phyloP scores from a whole-genome alignment of 23 red algal species.

The Agarophyton chilense region DNA sequence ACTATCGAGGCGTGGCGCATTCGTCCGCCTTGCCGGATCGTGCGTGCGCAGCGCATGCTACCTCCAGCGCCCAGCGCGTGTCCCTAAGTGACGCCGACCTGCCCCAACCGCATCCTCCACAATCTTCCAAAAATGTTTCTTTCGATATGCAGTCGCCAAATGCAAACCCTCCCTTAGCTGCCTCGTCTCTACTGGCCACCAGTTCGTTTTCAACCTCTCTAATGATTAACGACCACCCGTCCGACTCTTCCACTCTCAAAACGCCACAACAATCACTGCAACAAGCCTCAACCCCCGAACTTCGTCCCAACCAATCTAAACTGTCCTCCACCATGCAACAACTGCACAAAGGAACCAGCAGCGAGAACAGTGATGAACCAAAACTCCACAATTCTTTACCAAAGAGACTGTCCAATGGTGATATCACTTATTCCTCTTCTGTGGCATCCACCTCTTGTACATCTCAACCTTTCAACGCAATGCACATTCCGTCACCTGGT shows the following conservation, averaged over 20 bases:
- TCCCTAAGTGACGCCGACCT: not conserved
- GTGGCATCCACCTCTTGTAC: not conserved
- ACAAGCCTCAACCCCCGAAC: not conserved
- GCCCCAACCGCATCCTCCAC: not conserved
- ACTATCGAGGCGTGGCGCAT: slow-evolving; percentile 1
- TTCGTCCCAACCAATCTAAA: not conserved
- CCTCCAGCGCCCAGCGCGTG: not conserved
- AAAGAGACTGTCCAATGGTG: not conserved
- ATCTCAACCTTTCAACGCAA: not conserved
- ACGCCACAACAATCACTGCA: not conserved
- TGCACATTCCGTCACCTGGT: not conserved
- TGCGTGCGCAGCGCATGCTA: not conserved
- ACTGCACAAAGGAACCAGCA: not conserved
- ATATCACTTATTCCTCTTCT: not conserved
- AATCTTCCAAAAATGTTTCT: not conserved
- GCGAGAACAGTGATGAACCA: not conserved
- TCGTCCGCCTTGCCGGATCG: not conserved
- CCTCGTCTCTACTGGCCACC: not conserved
- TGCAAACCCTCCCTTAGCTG: not conserved
- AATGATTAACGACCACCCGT: not conserved
- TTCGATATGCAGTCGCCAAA: not conserved
- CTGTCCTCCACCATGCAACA: slow-evolving; percentile 3
- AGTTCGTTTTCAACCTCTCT: not conserved
- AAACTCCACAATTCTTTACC: not conserved
- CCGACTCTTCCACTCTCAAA: not conserved